These are phyloP conservation scores for Schwanniomyces pseudopolymorphus DNA, from an alignment of 805 yeast genomes.

Conservation along the genomic window DNA sequence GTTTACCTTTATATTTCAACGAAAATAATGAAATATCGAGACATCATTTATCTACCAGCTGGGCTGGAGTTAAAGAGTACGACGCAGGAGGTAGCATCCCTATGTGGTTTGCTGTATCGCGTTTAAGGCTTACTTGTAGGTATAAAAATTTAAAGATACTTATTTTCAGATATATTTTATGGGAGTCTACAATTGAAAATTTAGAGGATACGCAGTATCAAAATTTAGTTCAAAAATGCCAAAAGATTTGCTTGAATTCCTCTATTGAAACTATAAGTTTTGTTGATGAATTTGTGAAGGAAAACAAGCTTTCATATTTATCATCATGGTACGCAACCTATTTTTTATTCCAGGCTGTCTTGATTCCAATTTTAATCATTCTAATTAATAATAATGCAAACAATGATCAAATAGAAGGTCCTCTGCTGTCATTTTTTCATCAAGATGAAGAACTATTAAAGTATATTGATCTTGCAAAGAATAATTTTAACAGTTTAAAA, in stretches of 20 bases:
- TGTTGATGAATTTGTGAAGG: conserved; percentile 11
- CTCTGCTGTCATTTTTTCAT: not conserved
- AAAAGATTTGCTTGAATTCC: conserved; percentile 14
- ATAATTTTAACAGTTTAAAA: conserved; percentile 9
- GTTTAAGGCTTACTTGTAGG: conserved; percentile 15
- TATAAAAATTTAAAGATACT: conserved; percentile 16
- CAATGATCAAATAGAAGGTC: not conserved
- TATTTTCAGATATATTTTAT: conserved; percentile 18
- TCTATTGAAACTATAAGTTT: conserved; percentile 12
- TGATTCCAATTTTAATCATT: conserved; percentile 42
- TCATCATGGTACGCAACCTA: conserved; percentile 65
- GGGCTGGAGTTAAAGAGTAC: conserved; percentile 1
- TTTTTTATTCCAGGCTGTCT: conserved; percentile 61
- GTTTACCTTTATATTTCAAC: conserved; percentile 13
- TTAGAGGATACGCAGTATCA: conserved; percentile 12
- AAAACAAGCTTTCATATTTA: conserved; percentile 13
- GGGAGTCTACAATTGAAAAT: conserved; percentile 15
- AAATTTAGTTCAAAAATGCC: conserved; percentile 15
- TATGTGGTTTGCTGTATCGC: conserved; percentile 17
- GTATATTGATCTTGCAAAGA: conserved; percentile 14
- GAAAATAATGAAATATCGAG: conserved; percentile 11
- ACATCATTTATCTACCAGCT: conserved; percentile 1
- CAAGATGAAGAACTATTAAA: conserved; percentile 11
- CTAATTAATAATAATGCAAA: conserved; percentile 11
- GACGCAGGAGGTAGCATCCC: conserved; percentile 8